Base-by-base conservation (phyloP, 805 yeast genomes). In the Starmerella vaccinii region DNA sequence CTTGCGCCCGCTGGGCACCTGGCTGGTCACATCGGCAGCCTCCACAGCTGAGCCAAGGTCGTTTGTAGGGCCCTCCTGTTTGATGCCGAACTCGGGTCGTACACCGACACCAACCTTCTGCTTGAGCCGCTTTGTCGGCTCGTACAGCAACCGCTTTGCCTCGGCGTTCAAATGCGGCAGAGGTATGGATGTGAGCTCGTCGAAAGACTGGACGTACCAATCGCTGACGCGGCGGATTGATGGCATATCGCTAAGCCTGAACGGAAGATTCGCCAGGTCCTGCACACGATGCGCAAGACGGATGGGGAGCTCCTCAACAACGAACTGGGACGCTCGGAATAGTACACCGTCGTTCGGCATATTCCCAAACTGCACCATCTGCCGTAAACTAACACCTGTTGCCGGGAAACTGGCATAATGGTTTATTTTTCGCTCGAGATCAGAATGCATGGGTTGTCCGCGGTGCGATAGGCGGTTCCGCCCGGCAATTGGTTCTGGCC, bases 201-300 rank as follows among this genome's bases (percentile, higher is more conserved):
- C 88, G 65, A 88, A 88, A 8, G 90, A 81, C 63, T 86, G 92
- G 1, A 89, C 89, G 64, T 87, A 88, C 95, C 96, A 88, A 63
- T 86, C 78, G 53, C 81, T 76, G 16, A 87, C 95, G 56, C 80
- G 75, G 47, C 76, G 70, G 46, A 89, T 85, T 2, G 87, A 79
- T 1, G 87, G 86, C 78, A 81, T 81, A 27, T 79, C 72, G 57
- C 73, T 75, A 49, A 88, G 71, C 0, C 86, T 88, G 58, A 80
- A 72, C 0, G 96, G 95, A 27, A 92, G 75, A 23, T 76, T 75
- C 38, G 87, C 94, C 52, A 88, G 70, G 61, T 87, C 95, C 62
- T 83, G 80, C 30, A 87, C 95, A 48, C 94, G 76, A 60, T 83
- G 85, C 2, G 95, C 94, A 45, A 87, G 71, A 53, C 96, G 72